Conservation (phyloP, 1,284 basidiomycete species). For the Cryptococcus neoformans region DNA sequence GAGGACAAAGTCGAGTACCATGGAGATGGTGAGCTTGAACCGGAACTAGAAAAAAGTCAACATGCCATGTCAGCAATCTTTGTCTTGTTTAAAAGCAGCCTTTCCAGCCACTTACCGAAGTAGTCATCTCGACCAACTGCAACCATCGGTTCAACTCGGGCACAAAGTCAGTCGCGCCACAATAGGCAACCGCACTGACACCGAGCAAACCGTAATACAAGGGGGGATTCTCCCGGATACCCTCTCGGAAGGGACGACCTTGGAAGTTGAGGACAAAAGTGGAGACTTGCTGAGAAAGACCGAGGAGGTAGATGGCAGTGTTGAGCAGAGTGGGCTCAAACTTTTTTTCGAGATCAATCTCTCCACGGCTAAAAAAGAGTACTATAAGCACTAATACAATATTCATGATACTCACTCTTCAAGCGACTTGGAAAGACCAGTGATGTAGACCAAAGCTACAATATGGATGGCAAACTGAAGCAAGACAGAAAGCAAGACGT, state of each 20-base stretch:
- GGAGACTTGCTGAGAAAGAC: constrained; percentile 91
- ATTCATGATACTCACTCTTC: constrained; percentile 63
- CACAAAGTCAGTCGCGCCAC: constrained; percentile 87
- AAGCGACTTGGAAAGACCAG: constrained; percentile 67
- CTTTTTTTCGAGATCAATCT: constrained; percentile 88
- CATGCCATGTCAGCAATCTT: background rate
- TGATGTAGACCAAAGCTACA: constrained; percentile 82
- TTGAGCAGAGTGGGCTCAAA: constrained; percentile 90
- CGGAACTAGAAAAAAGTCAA: constrained; percentile 62
- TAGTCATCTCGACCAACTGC: constrained; percentile 90
- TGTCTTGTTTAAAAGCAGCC: too few species aligned
- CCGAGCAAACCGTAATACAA: constrained; percentile 87
- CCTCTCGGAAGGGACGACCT: constrained; percentile 94
- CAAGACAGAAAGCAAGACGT: constrained; percentile 84
- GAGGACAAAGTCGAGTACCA: constrained; percentile 84
- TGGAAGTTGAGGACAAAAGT: constrained; percentile 97
- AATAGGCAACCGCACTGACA: constrained; percentile 83
- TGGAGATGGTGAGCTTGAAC: constrained; percentile 66
- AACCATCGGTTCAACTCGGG: constrained; percentile 97
- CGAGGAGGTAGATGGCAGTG: constrained; percentile 89
- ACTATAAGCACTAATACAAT: constrained; percentile 38
- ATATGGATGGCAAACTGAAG: constrained; percentile 92
- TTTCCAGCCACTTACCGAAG: constrained; percentile 56
- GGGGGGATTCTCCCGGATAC: constrained; percentile 86
- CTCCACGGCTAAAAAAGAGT: constrained; percentile 60